Conservation (phyloP, 2,329 filamentous ascomycete species). For the Sordariomycetes sp. region DNA sequence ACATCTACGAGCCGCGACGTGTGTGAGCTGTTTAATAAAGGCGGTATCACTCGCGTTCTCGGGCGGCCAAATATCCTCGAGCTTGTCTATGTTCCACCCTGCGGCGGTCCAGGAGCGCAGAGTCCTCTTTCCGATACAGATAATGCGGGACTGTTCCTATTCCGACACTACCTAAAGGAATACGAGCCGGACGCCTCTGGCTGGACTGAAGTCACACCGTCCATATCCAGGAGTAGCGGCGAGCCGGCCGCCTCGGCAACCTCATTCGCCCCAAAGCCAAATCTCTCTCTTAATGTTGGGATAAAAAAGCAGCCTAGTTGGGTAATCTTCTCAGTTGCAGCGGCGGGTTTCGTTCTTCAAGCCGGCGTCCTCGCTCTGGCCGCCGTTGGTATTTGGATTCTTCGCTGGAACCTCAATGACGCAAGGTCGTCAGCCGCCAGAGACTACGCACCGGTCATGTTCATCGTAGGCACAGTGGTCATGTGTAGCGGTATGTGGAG, state of each 20-base stretch:
- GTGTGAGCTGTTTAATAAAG: slow-evolving; percentile 26
- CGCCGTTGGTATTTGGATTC: too few species aligned
- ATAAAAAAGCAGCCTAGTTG: not conserved
- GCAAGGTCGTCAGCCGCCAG: too few species aligned
- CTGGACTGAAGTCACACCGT: too few species aligned
- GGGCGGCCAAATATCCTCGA: slow-evolving; percentile 22
- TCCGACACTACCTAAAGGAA: too few species aligned
- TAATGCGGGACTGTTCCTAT: too few species aligned
- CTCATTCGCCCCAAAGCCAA: slow-evolving; percentile 3
- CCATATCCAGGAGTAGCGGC: not conserved
- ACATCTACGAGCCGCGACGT: slow-evolving; percentile 28
- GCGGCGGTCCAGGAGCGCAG: too few species aligned
- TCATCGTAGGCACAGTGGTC: slow-evolving; percentile 9
- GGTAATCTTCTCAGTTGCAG: too few species aligned
- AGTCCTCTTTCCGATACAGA: too few species aligned
- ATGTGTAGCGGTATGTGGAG: slow-evolving; percentile 11
- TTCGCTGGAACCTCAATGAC: too few species aligned
- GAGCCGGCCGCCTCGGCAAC: not conserved
- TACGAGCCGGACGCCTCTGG: too few species aligned
- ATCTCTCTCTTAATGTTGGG: slow-evolving; percentile 4
- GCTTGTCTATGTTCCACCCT: slow-evolving; percentile 11
- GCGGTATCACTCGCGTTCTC: slow-evolving; percentile 19
- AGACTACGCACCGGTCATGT: slow-evolving; percentile 10
- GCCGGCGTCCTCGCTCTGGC: too few species aligned
- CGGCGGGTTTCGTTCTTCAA: not conserved